Percentiles rank a stretch among this genome's conserved stretches.
Evolutionary conservation across 2,329 filamentous ascomycete genomes (phyloP).

Genomic region (Colletotrichum plurivorum): DNA sequence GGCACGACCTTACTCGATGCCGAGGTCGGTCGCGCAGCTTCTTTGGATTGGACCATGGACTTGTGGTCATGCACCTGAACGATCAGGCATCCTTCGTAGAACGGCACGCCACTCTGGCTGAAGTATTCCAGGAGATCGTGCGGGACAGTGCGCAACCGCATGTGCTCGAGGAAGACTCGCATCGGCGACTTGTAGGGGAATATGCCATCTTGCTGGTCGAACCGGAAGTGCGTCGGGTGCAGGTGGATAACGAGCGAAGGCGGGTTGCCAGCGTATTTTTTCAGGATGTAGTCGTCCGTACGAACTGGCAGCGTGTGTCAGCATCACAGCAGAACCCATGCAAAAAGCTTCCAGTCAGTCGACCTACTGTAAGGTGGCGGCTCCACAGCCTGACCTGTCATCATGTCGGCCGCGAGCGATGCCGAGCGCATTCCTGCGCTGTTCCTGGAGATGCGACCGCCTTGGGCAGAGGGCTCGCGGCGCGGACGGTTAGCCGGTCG

Average conservation of each 20-base stretch:
- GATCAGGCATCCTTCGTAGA: constrained; percentile 96
- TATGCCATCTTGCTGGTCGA: constrained; percentile 94
- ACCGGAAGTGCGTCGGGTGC: constrained; percentile 87
- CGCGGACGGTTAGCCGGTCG: constrained; percentile 71
- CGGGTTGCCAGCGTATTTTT: constrained; percentile 80
- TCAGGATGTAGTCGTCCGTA: constrained; percentile 83
- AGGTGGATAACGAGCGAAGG: constrained; percentile 92
- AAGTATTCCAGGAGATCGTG: constrained; percentile 91
- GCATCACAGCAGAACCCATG: constrained; percentile 2
- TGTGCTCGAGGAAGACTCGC: constrained; percentile 83
- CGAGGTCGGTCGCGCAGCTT: constrained; percentile 65
- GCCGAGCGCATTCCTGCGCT: constrained; percentile 65
- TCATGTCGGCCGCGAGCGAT: constrained; percentile 61
- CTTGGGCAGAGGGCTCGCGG: constrained; percentile 66
- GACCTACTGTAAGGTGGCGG: constrained; percentile 68
- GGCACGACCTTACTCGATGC: constrained; percentile 74
- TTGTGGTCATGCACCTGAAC: constrained; percentile 94
- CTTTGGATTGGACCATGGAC: constrained; percentile 73
- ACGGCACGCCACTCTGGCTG: constrained; percentile 77
- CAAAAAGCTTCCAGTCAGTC: no score
- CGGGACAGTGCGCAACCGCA: constrained; percentile 83
- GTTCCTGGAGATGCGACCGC: constrained; percentile 64
- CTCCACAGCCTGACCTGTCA: constrained; percentile 54
- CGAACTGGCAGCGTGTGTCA: constrained; percentile 68
- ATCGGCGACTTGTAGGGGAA: constrained; percentile 95